Base-by-base conservation (phyloP, 257 asterid genomes). In the Nicotiana benthamiana region DNA sequence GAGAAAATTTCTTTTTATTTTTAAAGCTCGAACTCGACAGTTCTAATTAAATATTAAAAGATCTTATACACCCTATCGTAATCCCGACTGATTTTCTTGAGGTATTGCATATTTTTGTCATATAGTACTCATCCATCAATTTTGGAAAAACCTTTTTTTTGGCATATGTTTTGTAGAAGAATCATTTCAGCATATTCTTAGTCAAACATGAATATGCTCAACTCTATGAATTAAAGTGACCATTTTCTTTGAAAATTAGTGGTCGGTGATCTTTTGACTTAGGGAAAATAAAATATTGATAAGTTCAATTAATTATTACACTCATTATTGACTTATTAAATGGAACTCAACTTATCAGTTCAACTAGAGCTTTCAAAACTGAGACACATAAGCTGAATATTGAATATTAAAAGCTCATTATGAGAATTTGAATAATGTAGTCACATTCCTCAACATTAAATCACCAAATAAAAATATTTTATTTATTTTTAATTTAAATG, bases 221-320 rank as follows among this genome's bases (percentile, higher is more conserved):
- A 43, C 36, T 70, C n/a, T 15, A 43, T 46, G 15, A 54, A 68
- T 36, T 68, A 40, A 36, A 46, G 59, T 0, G 9, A 12, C 34
- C 20, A 13, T 72, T 43, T 43, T 72, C 1, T 46, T 72, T 72
- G 77, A 70, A 72, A 70, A 43, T 18, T 20, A 3, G 46, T 40
- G 59, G 40, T 22, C 9, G 77, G 77, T 72, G 77, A 72, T 72
- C 40, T 72, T 72, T 72, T 72, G 77, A 72, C 40, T 46, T 68
- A 0, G 0, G 12, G 15, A 57, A 68, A 24, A 22, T 12, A 0
- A 5, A 46, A 22, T 72, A 72, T 72, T 72, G 77, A 72, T 72
- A 72, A 43, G 77, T 46, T 13, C 22, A 46, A 0, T 43, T 8
- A 72, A 72, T 72, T 72, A 72, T 72, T 72, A 72, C 36, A 22